Base-by-base conservation (phyloP, 345 rosid genomes). In the Pistacia atlantica region DNA sequence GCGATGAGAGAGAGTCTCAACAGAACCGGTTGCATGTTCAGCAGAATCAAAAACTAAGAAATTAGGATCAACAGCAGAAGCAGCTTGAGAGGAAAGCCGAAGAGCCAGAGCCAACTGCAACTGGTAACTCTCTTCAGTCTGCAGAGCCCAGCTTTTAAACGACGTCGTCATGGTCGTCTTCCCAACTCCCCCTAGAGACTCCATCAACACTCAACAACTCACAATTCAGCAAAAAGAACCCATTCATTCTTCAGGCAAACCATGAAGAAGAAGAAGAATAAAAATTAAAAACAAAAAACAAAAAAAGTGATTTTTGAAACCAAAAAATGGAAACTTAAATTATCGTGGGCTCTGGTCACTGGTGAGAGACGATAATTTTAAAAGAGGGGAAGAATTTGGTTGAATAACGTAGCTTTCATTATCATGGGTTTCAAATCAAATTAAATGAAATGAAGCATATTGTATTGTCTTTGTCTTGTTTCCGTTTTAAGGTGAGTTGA, bases 61-160 rank as follows among this genome's bases (percentile, higher is more conserved):
- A 77, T 88, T 83, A 8, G 89, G 82, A 81, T 86, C 91, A 57
- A 71, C 83, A 12, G 89, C 86, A 67, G 80, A 74, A 48, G 89
- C 83, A 38, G 89, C 88, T 52, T 80, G 85, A 0, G 88, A 83
- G 48, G 89, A 83, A 45, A 88, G 77, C 38, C 91, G 78, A 80
- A 83, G 75, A 52, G 84, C 91, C 63, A 88, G 74, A n/a, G 91
- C 89, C 73, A 86, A 70, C 74, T 88, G 91, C 73, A 88, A 71
- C 83, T 88, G 91, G 59, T 86, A 86, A 72, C 89, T 88, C 85
- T 86, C 91, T 74, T 88, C 88, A 35, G 88, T 86, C 75, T 86
- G 89, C 78, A 78, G 86, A 25, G 91, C 89, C 91, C 84, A 88
- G 84, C 86, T 86, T 77, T 78, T 84, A 4, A 56, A 60, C 51